Conservation (phyloP, 2,329 filamentous ascomycete genomes). For the Aspergillus pseudoglaucus region DNA sequence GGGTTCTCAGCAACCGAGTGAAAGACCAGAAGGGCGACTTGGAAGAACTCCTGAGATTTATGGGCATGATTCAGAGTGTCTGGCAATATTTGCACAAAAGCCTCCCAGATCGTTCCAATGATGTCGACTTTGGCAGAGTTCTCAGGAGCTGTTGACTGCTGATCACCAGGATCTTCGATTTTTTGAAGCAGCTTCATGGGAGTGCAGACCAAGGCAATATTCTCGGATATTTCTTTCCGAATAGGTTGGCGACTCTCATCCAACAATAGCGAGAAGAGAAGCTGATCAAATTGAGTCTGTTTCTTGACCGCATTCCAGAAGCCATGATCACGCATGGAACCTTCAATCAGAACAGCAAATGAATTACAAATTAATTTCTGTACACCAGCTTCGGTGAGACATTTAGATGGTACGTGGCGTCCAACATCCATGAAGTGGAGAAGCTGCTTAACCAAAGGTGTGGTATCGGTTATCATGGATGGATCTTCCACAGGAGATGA, state of each 20-base stretch:
- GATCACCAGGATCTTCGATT: slow-evolving; percentile 9
- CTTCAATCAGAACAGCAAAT: slow-evolving; percentile 45
- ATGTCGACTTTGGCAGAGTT: slow-evolving; percentile 31
- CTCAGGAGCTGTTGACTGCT: slow-evolving; percentile 15
- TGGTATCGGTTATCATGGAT: slow-evolving; percentile 28
- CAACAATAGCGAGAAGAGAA: slow-evolving; percentile 40
- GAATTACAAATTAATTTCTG: slow-evolving; percentile 37
- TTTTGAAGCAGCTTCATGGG: slow-evolving; percentile 26
- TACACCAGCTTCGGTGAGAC: slow-evolving; percentile 13
- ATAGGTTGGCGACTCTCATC: slow-evolving; percentile 36
- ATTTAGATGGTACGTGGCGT: slow-evolving; percentile 9
- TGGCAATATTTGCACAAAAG: slow-evolving; percentile 36
- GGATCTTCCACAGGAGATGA: slow-evolving; percentile 19
- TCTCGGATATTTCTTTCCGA: slow-evolving; percentile 34
- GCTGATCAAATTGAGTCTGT: slow-evolving; percentile 27
- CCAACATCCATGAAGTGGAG: slow-evolving; percentile 29
- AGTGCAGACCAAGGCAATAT: slow-evolving; percentile 32
- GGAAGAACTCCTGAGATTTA: slow-evolving; percentile 42
- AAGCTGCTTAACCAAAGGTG: slow-evolving; percentile 28
- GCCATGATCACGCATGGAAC: slow-evolving; percentile 39
- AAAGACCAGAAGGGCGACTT: slow-evolving; percentile 38
- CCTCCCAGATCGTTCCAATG: slow-evolving; percentile 41
- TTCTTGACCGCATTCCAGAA: slow-evolving; percentile 42
- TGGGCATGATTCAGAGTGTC: slow-evolving; percentile 29
- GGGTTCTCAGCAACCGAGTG: slow-evolving; percentile 35